phyloP scores from a whole-genome alignment of 305 asterid genomes.

The Salvia sclarea region DNA sequence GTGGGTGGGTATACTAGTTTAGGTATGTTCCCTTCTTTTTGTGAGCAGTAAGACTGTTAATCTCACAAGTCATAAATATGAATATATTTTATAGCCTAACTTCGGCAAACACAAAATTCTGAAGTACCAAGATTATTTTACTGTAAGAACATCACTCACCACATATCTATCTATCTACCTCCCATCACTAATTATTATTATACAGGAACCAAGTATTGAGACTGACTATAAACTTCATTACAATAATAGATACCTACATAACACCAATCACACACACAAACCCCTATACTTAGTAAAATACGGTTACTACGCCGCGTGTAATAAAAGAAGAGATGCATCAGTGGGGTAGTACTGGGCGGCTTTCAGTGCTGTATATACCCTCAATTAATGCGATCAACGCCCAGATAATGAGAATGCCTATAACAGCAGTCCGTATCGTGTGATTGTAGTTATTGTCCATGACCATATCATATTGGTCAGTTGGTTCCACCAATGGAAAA shows the following conservation, averaged over 20 bases:
- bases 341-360: conserved; percentile 41
- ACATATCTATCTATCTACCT: not conserved
- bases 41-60: too few species aligned
- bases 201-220: not conserved
- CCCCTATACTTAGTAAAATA: not conserved
- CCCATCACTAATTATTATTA: not conserved
- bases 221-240: not conserved
- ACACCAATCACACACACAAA: not conserved
- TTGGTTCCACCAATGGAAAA: conserved; percentile 33
- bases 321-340: conserved; percentile 20
- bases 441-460: conserved; percentile 39
- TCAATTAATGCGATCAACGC: conserved; percentile 59
- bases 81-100: not conserved
- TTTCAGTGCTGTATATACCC: conserved; percentile 61
- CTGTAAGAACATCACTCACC: not conserved
- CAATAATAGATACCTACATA: too few species aligned
- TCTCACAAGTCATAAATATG: too few species aligned
- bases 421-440: conserved; percentile 52
- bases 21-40: not conserved
- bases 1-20: too few species aligned
- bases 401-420: conserved; percentile 72
- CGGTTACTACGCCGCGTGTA: not conserved
- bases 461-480: conserved; percentile 35
- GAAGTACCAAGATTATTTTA: not conserved
- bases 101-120: not conserved